Evolutionary conservation across 345 rosid genomes (phyloP), one percentile per base, ranked within the genome.

Genomic region (Pelargonium nanum): DNA sequence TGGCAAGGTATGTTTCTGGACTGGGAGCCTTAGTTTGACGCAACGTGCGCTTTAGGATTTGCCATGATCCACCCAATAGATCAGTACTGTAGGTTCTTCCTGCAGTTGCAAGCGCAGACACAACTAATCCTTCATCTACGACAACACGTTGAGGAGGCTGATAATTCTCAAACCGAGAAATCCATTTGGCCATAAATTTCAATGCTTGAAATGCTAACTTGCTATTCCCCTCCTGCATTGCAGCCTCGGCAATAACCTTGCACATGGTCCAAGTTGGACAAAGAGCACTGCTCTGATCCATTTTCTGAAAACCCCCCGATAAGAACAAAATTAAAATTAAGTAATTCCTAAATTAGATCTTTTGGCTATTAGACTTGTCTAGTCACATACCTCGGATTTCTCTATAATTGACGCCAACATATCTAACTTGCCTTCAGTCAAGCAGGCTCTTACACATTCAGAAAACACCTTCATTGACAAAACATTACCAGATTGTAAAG

Each of bases 101-200:
- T 12, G 97, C 95, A 77, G 90, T 85, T 75, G 80, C 87, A 63
- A 93, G 96, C 53, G 84, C 80, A 8, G 95, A 75, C 20, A 93
- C 79, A 26, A 83, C 66, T 66, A 87, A 65, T 24, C 97, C 97
- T 87, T 93, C 97, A 72, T 89, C 96, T 44, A 79, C 91, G 57
- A 96, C 76, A 52, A 81, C 79, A 25, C 65, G 65, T 63, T 80
- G 65, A 26, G 88, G 55, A 6, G 97, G 92, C 71, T 79, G 77
- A 21, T 81, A 80, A 72, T 58, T 68, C 78, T 93, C 91, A 0
- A 92, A 92, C n/a, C 79, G 71, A 24, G 77, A 78, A 74, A 89
- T 84, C 99, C 85, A 93, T 54, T 70, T 81, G 25, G 81, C 95
- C 84, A 89, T 80, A 65, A 89, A 93, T 64, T 93, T 96, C 72